These are phyloP conservation scores for Solanum bukasovii DNA, from an alignment of 257 asterid genomes.

Conservation along the genomic window DNA sequence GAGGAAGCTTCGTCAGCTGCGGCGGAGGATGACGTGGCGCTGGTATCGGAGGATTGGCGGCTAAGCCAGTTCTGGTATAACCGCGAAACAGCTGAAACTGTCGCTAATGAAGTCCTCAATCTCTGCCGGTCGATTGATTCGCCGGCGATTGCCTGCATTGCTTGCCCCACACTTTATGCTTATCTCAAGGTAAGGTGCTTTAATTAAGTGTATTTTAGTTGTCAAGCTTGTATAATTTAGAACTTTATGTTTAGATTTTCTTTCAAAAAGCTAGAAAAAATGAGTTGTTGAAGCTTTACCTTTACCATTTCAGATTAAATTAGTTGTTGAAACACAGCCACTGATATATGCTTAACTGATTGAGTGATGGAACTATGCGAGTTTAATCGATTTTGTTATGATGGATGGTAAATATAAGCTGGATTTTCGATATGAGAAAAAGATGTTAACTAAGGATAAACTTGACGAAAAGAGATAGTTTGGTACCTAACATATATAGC, in stretches of 20 bases:
- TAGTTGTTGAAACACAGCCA: not conserved
- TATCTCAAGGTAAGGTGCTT: slow-evolving; percentile 54
- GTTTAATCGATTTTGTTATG: not conserved
- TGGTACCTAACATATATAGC: not conserved
- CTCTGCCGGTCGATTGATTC: slow-evolving; percentile 37
- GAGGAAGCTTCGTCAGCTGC: slow-evolving; percentile 20
- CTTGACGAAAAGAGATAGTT: not conserved
- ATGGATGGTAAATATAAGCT: not conserved
- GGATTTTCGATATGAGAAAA: not conserved
- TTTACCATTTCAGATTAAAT: not conserved
- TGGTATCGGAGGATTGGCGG: slow-evolving; percentile 87
- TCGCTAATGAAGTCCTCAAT: slow-evolving; percentile 64
- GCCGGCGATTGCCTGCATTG: slow-evolving; percentile 72
- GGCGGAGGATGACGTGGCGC: slow-evolving; percentile 35
- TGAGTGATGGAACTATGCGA: not conserved
- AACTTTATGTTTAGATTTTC: not conserved
- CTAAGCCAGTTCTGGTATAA: slow-evolving; percentile 99
- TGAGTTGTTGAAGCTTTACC: not conserved
- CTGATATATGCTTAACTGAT: not conserved
- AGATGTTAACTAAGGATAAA: not conserved
- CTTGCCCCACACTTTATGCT: slow-evolving; percentile 92
- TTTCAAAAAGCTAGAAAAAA: not conserved
- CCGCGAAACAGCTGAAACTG: slow-evolving; percentile 64
- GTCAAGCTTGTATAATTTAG: not conserved
- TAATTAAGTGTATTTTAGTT: not conserved